Conservation (phyloP, 192 early-diverging fungal genomes). For the Rhizophagus clarus region DNA sequence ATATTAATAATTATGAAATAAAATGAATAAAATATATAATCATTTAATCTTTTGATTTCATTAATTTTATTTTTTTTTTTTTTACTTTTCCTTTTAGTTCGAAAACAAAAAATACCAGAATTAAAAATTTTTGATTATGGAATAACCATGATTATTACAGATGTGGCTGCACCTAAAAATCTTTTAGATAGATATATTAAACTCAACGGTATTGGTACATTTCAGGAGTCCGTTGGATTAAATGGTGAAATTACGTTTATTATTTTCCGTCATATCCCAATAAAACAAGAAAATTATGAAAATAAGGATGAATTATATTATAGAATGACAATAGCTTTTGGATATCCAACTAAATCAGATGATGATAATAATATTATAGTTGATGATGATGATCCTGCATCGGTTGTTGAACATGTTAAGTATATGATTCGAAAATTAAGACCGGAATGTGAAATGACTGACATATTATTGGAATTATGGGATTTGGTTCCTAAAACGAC, state of each 20-base stretch:
- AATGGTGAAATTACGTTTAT: not conserved
- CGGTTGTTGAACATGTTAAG: no score
- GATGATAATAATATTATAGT: no score
- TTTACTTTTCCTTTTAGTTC: slow-evolving; percentile 15
- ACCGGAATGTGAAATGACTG: no score
- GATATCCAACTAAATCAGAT: not conserved
- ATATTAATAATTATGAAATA: not conserved
- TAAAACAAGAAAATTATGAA: not conserved
- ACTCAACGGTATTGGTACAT: no score
- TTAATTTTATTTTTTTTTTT: not conserved
- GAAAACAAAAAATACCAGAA: slow-evolving; percentile 9
- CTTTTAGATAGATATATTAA: not conserved
- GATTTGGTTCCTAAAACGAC: no score
- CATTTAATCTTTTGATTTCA: not conserved
- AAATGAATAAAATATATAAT: no score
- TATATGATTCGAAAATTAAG: no score
- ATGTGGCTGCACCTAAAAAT: not conserved
- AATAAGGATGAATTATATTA: not conserved
- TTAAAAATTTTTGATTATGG: not conserved
- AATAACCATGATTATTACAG: not conserved
- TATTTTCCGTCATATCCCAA: not conserved
- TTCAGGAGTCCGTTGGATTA: not conserved
- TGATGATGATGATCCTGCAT: no score
- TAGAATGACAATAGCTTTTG: not conserved
- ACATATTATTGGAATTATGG: no score